These are phyloP conservation scores for Hamiltosporidium tvaerminnensis DNA, from an alignment of 371 early-diverging fungal genomes.

Conservation along the genomic window DNA sequence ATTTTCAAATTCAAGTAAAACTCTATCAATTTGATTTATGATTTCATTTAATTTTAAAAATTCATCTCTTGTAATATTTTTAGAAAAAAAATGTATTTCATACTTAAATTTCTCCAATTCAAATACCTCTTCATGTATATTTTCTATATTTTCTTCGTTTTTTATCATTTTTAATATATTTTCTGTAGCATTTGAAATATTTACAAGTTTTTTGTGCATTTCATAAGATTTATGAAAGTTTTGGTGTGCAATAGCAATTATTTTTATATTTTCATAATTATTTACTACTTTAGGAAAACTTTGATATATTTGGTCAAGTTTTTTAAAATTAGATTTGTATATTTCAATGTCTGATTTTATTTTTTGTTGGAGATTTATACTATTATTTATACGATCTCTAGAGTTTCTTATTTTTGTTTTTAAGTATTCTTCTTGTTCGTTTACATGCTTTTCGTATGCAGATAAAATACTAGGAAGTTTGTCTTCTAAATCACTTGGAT, in stretches of 20 bases:
- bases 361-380: slow-evolving; percentile 8
- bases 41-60: slow-evolving; percentile 4
- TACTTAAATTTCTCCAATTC: slow-evolving; percentile 34
- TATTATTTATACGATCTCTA: not conserved
- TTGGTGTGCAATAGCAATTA: slow-evolving; percentile 26
- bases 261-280: slow-evolving; percentile 22
- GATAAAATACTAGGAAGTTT: slow-evolving; percentile 16
- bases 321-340: slow-evolving; percentile 3
- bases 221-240: slow-evolving; percentile 21
- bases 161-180: not conserved
- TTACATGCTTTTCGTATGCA: too few species aligned
- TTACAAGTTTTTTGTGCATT: slow-evolving; percentile 17
- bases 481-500: slow-evolving; percentile 34
- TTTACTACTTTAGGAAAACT: slow-evolving; percentile 11
- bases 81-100: slow-evolving; percentile 25
- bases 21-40: slow-evolving; percentile 19
- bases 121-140: slow-evolving; percentile 24
- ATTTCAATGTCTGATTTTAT: slow-evolving; percentile 10
- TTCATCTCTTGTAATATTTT: slow-evolving; percentile 9
- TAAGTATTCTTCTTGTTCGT: not conserved
- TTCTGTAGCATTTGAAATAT: slow-evolving; percentile 5
- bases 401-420: slow-evolving; percentile 3
- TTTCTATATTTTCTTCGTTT: slow-evolving; percentile 12
- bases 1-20: slow-evolving; percentile 22
- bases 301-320: slow-evolving; percentile 6